These are phyloP conservation scores for Akanthomyces lecanii DNA, from an alignment of 2,329 filamentous ascomycete species.

Conservation along the genomic window DNA sequence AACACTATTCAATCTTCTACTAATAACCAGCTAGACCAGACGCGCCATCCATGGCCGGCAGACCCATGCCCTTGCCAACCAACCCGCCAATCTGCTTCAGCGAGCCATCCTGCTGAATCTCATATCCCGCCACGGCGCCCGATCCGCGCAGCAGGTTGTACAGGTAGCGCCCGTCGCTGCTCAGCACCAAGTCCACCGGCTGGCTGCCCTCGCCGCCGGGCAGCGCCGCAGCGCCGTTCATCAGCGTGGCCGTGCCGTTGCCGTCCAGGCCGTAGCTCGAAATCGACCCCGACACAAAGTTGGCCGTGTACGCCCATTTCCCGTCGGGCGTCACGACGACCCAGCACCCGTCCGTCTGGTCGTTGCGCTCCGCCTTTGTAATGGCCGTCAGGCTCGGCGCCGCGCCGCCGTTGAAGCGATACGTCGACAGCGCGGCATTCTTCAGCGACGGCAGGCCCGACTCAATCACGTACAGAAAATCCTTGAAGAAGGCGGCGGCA, in stretches of 20 bases:
- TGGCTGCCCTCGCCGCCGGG: slow-evolving; percentile 19
- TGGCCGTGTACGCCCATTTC: slow-evolving; percentile 21
- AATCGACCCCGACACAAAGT: slow-evolving; percentile 22
- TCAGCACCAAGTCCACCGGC: slow-evolving; percentile 22
- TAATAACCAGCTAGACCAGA: slow-evolving; percentile 19
- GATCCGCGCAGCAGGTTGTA: slow-evolving; percentile 23
- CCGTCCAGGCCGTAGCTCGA: slow-evolving; percentile 20
- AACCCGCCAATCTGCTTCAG: slow-evolving; percentile 20
- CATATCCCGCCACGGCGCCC: slow-evolving; percentile 20
- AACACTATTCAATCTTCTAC: not conserved
- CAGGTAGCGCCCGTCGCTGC: slow-evolving; percentile 20
- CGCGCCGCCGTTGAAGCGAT: slow-evolving; percentile 17
- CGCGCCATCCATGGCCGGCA: slow-evolving; percentile 17
- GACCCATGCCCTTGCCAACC: slow-evolving; percentile 19
- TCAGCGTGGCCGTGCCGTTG: slow-evolving; percentile 19
- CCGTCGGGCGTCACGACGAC: slow-evolving; percentile 21
- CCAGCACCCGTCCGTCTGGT: slow-evolving; percentile 23
- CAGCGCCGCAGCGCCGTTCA: slow-evolving; percentile 20
- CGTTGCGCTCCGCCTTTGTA: slow-evolving; percentile 18
- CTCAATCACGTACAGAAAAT: slow-evolving; percentile 19
- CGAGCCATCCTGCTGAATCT: slow-evolving; percentile 22
- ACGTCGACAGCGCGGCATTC: slow-evolving; percentile 20
- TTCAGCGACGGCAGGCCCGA: slow-evolving; percentile 18
- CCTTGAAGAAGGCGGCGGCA: slow-evolving; percentile 17
- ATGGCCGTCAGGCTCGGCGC: slow-evolving; percentile 18